Evolutionary conservation across 352 stramenopile genomes (phyloP).

Genomic region (Globisporangium rhizosaccharum): DNA sequence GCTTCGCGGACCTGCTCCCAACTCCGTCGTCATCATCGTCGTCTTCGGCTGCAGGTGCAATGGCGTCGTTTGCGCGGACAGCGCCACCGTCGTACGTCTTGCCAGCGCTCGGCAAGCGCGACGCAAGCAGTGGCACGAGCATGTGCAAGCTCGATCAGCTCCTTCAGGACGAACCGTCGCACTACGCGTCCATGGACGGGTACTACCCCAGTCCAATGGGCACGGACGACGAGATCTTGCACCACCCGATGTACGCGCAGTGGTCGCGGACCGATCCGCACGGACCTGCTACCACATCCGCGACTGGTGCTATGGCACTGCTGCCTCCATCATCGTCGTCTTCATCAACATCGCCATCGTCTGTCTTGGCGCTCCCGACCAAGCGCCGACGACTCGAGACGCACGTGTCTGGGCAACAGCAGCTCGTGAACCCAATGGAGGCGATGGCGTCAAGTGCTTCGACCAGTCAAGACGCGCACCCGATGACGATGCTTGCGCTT

Average conservation of each 20-base stretch:
- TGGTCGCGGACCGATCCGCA: constrained; percentile 17
- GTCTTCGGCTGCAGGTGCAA: constrained; percentile 10
- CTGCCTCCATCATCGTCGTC: constrained; percentile 4
- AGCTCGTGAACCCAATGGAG: constrained; percentile 32
- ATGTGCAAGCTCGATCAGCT: constrained; percentile 46
- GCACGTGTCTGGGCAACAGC: background rate
- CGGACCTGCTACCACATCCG: background rate
- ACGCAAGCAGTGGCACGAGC: background rate
- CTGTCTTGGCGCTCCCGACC: constrained; percentile 4
- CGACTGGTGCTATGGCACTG: background rate
- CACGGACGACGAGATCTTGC: constrained; percentile 43
- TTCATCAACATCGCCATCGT: constrained; percentile 4
- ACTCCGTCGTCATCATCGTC: constrained; percentile 1
- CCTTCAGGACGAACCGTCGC: constrained; percentile 45
- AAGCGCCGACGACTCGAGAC: constrained; percentile 11
- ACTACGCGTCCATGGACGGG: constrained; percentile 25
- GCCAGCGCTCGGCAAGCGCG: constrained; percentile 6
- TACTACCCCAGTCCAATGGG: constrained; percentile 49
- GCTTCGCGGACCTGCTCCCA: constrained; percentile 8
- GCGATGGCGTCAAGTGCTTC: constrained; percentile 9
- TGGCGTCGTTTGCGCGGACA: constrained; percentile 4
- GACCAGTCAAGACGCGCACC: background rate
- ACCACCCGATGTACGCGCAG: constrained; percentile 20
- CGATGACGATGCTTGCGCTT: constrained; percentile 3
- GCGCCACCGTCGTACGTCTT: constrained; percentile 13